Evolutionary conservation across 257 asterid genomes (phyloP), one percentile per base, ranked within the genome.

Genomic region (Solanum peruvianum): DNA sequence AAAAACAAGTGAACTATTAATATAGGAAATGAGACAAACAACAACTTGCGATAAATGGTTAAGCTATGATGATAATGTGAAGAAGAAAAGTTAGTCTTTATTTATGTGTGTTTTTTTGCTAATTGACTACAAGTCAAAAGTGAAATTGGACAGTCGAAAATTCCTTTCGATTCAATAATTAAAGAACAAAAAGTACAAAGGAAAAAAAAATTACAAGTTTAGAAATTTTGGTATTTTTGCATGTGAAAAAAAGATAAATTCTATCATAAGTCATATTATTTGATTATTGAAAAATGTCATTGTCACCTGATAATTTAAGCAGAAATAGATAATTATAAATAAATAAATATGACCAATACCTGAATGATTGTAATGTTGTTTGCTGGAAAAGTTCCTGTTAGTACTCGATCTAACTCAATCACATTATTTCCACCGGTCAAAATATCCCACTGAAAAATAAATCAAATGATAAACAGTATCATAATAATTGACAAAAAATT

Each of bases 381-480:
- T 87, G 93, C 95, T 64, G 92, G 91, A 89, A 91, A 89, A 16
- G 80, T 60, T 27, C 97, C 97, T 3, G 97, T 92, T 16, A 95
- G 71, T 88, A 96, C 87, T 83, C 85, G 92, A 16, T 97, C 96
- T 29, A 93, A 90, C 58, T 91, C 88, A 86, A 42, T 84, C 75
- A 89, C 89, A 14, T 91, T 90, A 84, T 88, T 90, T 49, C 92
- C 96, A 86, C 88, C 47, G n/a, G 93, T 90, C 45, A 94, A 76
- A 41, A 90, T 91, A 85, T 95, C 98, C 98, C 98, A 96, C 98
- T 96, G 91, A 89, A n/a, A 47, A 33, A 1, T 11, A 37, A 66
- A 4, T 58, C 16, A 62, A 9, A 14, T 11, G 23, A 81, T 29
- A 67, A 8, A 37, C 18, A 21, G 41, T 16, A 1, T 31, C 4